Evolutionary conservation across 257 asterid species (phyloP).

Genomic region (Primulina tabacum): DNA sequence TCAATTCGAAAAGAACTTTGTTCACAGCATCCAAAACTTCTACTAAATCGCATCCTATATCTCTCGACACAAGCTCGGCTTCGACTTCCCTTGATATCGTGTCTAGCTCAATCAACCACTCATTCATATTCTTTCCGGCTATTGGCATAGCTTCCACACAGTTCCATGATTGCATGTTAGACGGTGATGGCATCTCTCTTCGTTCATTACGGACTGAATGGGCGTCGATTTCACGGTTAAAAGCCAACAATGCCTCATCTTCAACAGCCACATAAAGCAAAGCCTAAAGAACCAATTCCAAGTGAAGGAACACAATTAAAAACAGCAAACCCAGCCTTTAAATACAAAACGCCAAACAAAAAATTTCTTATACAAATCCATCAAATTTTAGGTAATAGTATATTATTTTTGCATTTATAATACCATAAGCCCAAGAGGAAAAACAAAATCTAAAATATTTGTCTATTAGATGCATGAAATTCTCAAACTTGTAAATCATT

Average conservation of each 20-base stretch:
- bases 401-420: too few relatives aligned
- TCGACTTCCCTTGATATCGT: conserved; percentile 80
- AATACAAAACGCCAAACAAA: neutral
- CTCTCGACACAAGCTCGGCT: conserved; percentile 78
- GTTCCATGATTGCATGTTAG: conserved; percentile 45
- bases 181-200: conserved; percentile 32
- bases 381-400: too few relatives aligned
- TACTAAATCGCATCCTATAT: conserved; percentile 71
- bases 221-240: conserved; percentile 66
- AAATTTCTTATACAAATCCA: neutral
- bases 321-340: conserved; percentile 10
- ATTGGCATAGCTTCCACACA: conserved; percentile 64
- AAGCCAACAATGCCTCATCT: conserved; percentile 74
- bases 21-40: conserved; percentile 90
- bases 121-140: conserved; percentile 64
- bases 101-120: conserved; percentile 79
- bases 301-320: conserved; percentile 3
- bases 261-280: conserved; percentile 83
- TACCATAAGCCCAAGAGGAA: too few relatives aligned
- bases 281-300: conserved; percentile 39
- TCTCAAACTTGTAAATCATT: neutral
- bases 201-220: conserved; percentile 56
- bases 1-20: conserved; percentile 62
- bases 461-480: neutral
- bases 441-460: too few relatives aligned